Conservation (phyloP, 495 filamentous ascomycete species). For the Physcia stellaris region DNA sequence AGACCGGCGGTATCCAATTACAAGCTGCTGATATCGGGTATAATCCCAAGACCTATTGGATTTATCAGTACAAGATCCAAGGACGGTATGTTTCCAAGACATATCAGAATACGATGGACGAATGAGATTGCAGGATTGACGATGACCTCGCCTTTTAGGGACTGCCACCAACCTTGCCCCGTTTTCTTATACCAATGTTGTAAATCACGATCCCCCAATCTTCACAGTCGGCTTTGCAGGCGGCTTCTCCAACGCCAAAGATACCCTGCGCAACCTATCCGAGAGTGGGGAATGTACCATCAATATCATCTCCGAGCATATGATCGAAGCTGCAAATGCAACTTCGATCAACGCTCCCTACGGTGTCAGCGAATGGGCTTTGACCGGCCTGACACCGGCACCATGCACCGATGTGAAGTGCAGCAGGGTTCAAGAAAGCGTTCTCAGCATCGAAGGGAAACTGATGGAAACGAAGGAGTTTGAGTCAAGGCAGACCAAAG, state of each 20-base stretch:
- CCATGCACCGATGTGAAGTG: constrained; percentile 49
- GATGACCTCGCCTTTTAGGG: constrained; percentile 16
- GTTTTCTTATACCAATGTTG: constrained; percentile 71
- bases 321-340: constrained; percentile 77
- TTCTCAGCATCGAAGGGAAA: constrained; percentile 70
- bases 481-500: constrained; percentile 50
- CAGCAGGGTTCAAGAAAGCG: constrained; percentile 66
- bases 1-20: constrained; percentile 65
- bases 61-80: constrained; percentile 45
- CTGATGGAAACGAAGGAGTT: constrained; percentile 63
- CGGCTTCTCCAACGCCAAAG: constrained; percentile 48
- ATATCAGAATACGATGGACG: too few relatives aligned
- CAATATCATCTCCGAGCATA: constrained; percentile 78
- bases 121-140: too few relatives aligned
- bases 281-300: constrained; percentile 65
- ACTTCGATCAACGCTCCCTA: constrained; percentile 65
- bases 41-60: constrained; percentile 70
- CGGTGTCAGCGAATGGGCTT: constrained; percentile 67
- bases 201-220: constrained; percentile 81
- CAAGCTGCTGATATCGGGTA: constrained; percentile 78
- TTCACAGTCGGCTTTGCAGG: constrained; percentile 67
- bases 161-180: constrained; percentile 64
- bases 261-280: constrained; percentile 58
- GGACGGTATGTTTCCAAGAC: constrained; percentile 29
- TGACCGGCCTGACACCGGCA: constrained; percentile 62